These are phyloP conservation scores for Candida chauliodis DNA, from an alignment of 805 yeast species.

Conservation along the genomic window DNA sequence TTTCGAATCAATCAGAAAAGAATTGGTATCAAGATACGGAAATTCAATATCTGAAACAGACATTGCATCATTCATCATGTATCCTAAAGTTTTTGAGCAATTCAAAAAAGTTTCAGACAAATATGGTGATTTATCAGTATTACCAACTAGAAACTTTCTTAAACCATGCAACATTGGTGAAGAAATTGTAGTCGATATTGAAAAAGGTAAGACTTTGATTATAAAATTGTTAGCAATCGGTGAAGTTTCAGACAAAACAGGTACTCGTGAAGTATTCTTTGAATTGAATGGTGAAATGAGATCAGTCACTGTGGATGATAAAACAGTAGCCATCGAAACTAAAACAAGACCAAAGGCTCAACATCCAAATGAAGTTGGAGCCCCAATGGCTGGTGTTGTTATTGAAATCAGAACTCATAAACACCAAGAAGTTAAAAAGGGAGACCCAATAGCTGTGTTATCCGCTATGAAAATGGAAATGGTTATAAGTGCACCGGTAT, in stretches of 20 bases:
- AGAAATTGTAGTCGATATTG: constrained; percentile 85
- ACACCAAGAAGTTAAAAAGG: constrained; percentile 89
- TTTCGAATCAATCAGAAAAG: constrained; percentile 65
- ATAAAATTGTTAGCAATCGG: constrained; percentile 91
- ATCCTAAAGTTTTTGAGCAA: constrained; percentile 94
- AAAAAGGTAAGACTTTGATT: constrained; percentile 91
- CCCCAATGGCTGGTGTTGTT: constrained; percentile 99
- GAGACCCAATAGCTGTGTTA: constrained; percentile 89
- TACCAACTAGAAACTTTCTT: constrained; percentile 89
- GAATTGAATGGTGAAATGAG: constrained; percentile 98
- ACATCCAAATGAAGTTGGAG: constrained; percentile 90
- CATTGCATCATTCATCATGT: constrained; percentile 95
- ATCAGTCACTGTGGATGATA: constrained; percentile 89
- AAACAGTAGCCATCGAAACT: constrained; percentile 78
- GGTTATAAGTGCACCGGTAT: constrained; percentile 90
- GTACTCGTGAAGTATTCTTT: constrained; percentile 93
- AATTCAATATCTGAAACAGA: constrained; percentile 68
- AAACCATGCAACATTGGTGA: constrained; percentile 85
- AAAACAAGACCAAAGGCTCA: constrained; percentile 89
- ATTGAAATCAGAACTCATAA: constrained; percentile 89
- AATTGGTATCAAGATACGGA: constrained; percentile 74
- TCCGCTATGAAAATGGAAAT: constrained; percentile 99
- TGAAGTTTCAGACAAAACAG: constrained; percentile 78
- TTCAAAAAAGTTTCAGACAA: constrained; percentile 69
- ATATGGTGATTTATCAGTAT: constrained; percentile 89